Conservation (phyloP, 805 yeast genomes). For the Kazachstania viticola region DNA sequence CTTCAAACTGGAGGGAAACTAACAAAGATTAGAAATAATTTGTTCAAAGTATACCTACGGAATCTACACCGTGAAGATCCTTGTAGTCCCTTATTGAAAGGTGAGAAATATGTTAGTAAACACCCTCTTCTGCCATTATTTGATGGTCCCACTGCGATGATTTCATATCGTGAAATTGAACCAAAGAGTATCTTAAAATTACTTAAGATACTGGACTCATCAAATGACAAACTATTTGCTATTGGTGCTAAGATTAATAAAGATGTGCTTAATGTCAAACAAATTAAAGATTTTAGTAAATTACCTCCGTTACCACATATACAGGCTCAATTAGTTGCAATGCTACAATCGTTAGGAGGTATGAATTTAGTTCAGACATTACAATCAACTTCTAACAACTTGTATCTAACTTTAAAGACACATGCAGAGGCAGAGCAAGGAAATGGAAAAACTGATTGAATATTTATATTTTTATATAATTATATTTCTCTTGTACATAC, state of each 20-base stretch:
- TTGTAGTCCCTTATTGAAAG: constrained; percentile 35
- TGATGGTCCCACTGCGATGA: constrained; percentile 77
- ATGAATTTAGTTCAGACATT: constrained; percentile 79
- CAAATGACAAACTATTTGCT: constrained; percentile 64
- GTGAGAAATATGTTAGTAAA: constrained; percentile 25
- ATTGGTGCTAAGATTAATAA: constrained; percentile 76
- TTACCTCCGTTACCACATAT: constrained; percentile 62
- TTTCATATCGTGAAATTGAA: constrained; percentile 54
- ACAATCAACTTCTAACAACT: constrained; percentile 50
- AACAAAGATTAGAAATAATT: constrained; percentile 52
- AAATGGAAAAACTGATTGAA: no score
- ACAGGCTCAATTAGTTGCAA: constrained; percentile 73
- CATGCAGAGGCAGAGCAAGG: no score
- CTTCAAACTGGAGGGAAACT: constrained; percentile 55
- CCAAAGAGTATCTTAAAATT: constrained; percentile 58
- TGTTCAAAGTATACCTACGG: constrained; percentile 68
- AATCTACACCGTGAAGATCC: constrained; percentile 66
- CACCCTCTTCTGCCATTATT: constrained; percentile 68
- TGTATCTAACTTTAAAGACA: constrained; percentile 66
- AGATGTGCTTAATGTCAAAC: constrained; percentile 37
- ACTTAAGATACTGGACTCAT: constrained; percentile 49
- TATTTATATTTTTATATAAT: no score
- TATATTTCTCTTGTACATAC: constrained; percentile 1
- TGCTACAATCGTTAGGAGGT: constrained; percentile 77
- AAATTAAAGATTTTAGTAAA: constrained; percentile 53